These are phyloP conservation scores for Dendrobium catenatum DNA, from an alignment of 106 monocot species.

Conservation along the genomic window DNA sequence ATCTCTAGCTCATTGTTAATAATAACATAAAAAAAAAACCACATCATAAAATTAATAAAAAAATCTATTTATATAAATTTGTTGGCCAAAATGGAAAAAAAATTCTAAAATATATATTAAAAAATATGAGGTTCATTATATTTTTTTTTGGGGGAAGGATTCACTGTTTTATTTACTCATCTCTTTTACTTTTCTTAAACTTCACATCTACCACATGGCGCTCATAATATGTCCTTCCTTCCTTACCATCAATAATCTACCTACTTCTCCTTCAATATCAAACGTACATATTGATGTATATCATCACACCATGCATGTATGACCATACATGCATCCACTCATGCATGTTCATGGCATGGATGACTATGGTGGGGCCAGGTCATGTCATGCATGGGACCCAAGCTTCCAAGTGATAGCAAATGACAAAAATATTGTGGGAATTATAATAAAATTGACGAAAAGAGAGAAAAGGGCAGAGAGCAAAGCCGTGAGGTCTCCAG, in stretches of 20 bases:
- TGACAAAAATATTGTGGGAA: background rate
- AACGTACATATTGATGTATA: background rate
- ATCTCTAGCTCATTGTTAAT: too few species aligned
- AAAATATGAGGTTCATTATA: too few species aligned
- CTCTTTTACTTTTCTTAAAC: background rate
- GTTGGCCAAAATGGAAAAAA: too few species aligned
- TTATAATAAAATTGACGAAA: background rate
- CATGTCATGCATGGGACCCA: constrained; percentile 6
- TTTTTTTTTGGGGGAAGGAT: background rate
- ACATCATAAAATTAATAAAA: too few species aligned
- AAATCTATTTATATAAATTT: too few species aligned
- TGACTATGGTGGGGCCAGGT: background rate
- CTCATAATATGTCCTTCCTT: background rate
- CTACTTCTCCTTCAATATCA: background rate
- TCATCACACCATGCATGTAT: background rate
- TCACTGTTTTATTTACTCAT: background rate
- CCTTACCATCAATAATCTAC: background rate
- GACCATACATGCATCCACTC: background rate
- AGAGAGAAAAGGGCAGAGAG: background rate
- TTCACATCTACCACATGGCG: background rate
- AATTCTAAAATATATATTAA: too few species aligned
- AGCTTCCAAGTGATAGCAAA: background rate
- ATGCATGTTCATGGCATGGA: background rate
- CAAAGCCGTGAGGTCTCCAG: background rate
- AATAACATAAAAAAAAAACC: too few species aligned